These are phyloP conservation scores for Tanacetum coccineum DNA, from an alignment of 129 eudicot genomes.

Conservation along the genomic window DNA sequence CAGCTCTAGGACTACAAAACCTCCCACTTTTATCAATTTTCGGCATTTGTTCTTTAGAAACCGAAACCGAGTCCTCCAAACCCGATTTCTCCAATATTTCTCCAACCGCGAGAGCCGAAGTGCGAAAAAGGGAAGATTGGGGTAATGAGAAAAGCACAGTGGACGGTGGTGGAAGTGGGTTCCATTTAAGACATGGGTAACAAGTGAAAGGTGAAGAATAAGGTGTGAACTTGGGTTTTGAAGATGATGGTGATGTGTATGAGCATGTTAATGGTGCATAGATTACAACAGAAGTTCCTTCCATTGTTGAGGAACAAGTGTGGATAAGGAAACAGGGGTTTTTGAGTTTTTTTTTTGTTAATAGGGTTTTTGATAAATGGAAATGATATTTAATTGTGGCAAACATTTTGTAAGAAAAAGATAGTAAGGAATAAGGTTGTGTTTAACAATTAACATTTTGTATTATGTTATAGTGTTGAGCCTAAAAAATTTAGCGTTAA, in stretches of 20 bases:
- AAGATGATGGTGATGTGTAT: slow-evolving; percentile 20
- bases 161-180: slow-evolving; percentile 22
- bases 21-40: slow-evolving; percentile 84
- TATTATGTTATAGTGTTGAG: too few species aligned
- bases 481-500: too few species aligned
- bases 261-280: slow-evolving; percentile 31
- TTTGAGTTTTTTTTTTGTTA: too few species aligned
- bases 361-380: too few species aligned
- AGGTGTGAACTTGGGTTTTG: slow-evolving; percentile 30
- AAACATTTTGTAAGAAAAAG: too few species aligned
- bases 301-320: slow-evolving; percentile 27
- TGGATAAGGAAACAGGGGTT: too few species aligned
- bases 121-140: slow-evolving; percentile 23
- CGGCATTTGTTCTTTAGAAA: slow-evolving; percentile 44
- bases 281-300: slow-evolving; percentile 33
- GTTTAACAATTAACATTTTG: too few species aligned
- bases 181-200: slow-evolving; percentile 23
- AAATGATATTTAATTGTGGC: too few species aligned
- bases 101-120: slow-evolving; percentile 33
- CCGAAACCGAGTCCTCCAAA: slow-evolving; percentile 20
- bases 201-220: slow-evolving; percentile 24
- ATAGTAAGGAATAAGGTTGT: too few species aligned
- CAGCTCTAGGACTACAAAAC: slow-evolving; percentile 98
- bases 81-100: slow-evolving; percentile 35
- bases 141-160: slow-evolving; percentile 28